Percentiles rank a stretch among this genome's conserved stretches.
Conservation (phyloP, 2,329 filamentous ascomycete species). For the Tetracladium maxilliforme region DNA sequence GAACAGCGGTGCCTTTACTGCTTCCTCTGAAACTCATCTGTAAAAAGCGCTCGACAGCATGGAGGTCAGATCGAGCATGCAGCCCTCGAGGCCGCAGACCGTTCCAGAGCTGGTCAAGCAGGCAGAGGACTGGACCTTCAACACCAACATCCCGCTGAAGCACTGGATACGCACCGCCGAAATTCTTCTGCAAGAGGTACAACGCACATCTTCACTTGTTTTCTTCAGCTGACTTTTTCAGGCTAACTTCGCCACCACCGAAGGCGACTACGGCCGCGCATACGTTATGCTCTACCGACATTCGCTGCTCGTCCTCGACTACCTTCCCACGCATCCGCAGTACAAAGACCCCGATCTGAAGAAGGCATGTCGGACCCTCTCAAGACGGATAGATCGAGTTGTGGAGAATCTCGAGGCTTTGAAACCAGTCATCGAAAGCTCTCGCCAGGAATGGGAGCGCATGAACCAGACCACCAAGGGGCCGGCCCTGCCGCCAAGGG, state of each 20-base stretch:
- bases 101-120: conserved; percentile 64
- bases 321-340: conserved; percentile 64
- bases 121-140: conserved; percentile 72
- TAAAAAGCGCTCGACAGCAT: no score
- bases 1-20: no score
- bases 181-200: conserved; percentile 66
- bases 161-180: conserved; percentile 73
- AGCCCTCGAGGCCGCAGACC: conserved; percentile 39
- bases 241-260: conserved; percentile 73
- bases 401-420: conserved; percentile 61
- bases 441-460: conserved; percentile 30
- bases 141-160: conserved; percentile 58
- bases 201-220: neutral
- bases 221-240: conserved; percentile 20
- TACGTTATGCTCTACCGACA: conserved; percentile 88
- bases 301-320: conserved; percentile 66
- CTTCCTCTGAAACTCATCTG: no score
- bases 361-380: conserved; percentile 45
- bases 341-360: conserved; percentile 46
- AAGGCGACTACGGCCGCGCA: conserved; percentile 75
- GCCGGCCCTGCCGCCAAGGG: conserved; percentile 5
- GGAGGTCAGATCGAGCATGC: no score
- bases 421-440: conserved; percentile 62
- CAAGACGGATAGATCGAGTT: conserved; percentile 35
- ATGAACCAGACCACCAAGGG: conserved; percentile 14